Conservation (phyloP, 805 yeast genomes). For the Starmerella riodocensis region DNA sequence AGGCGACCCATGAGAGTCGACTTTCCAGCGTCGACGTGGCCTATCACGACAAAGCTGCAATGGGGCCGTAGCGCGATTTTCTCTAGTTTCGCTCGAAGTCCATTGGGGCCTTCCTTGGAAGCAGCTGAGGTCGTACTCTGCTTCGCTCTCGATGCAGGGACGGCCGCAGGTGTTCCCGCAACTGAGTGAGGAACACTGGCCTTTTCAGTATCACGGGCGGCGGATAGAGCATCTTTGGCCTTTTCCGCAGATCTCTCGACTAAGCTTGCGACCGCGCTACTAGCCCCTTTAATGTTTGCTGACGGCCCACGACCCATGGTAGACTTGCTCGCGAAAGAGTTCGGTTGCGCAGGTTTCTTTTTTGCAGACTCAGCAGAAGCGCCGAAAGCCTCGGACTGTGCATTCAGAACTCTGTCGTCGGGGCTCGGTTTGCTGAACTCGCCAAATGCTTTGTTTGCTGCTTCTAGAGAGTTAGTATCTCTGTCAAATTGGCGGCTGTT, state of each 20-base stretch:
- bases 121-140: conserved; percentile 4
- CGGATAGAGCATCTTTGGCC: conserved; percentile 1
- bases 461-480: conserved; percentile 20
- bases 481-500: background rate
- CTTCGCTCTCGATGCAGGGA: too few species aligned
- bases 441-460: conserved; percentile 36
- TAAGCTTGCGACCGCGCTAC: background rate
- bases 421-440: conserved; percentile 50
- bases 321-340: background rate
- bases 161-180: too few species aligned
- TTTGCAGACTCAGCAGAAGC: background rate
- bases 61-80: conserved; percentile 10
- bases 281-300: background rate
- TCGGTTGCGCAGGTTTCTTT: background rate
- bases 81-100: conserved; percentile 35
- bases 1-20: conserved; percentile 68
- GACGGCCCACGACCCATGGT: too few species aligned
- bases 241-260: too few species aligned
- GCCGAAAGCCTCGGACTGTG: conserved; percentile 34
- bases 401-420: conserved; percentile 54
- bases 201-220: background rate
- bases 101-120: conserved; percentile 1
- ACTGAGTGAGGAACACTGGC: too few species aligned
- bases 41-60: conserved; percentile 54
- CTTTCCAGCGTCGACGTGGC: conserved; percentile 80